Percentiles rank a stretch among this genome's conserved stretches.
Evolutionary conservation across 768 basidiomycete species (phyloP).

Genomic region (Termitomyces sp.): DNA sequence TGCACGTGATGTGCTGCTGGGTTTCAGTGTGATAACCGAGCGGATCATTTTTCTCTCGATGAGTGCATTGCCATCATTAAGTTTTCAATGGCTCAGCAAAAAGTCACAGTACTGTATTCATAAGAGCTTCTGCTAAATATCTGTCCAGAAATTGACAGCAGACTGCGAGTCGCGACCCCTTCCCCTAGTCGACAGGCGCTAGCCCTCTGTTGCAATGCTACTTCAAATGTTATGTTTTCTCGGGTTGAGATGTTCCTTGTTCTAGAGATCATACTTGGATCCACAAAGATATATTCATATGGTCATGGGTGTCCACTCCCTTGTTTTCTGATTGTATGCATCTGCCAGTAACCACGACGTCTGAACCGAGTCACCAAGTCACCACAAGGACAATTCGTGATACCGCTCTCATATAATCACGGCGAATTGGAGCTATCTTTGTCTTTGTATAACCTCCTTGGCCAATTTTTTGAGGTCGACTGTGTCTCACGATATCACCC

Average conservation of each 20-base stretch:
- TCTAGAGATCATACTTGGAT: not conserved
- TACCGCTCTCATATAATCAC: not conserved
- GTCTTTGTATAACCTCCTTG: not conserved
- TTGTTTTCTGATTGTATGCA: not conserved
- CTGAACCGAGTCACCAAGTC: not conserved
- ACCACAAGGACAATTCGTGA: not conserved
- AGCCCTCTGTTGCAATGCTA: too few species aligned
- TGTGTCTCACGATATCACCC: not conserved
- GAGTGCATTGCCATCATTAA: too few species aligned
- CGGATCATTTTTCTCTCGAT: too few species aligned
- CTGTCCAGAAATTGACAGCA: too few species aligned
- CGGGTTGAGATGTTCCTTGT: not conserved
- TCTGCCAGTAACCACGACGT: not conserved
- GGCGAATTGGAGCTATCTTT: not conserved
- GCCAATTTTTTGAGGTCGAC: not conserved
- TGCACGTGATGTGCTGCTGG: too few species aligned
- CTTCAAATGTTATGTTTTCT: too few species aligned
- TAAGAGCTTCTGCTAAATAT: too few species aligned
- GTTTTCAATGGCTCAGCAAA: too few species aligned
- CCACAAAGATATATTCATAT: not conserved
- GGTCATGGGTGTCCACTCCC: not conserved
- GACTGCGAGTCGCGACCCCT: too few species aligned
- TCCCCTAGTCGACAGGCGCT: too few species aligned
- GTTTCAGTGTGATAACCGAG: too few species aligned
- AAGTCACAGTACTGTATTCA: too few species aligned